These are phyloP conservation scores for Plasmodium knowlesi DNA, from an alignment of 169 alveolate genomes.

Conservation along the genomic window DNA sequence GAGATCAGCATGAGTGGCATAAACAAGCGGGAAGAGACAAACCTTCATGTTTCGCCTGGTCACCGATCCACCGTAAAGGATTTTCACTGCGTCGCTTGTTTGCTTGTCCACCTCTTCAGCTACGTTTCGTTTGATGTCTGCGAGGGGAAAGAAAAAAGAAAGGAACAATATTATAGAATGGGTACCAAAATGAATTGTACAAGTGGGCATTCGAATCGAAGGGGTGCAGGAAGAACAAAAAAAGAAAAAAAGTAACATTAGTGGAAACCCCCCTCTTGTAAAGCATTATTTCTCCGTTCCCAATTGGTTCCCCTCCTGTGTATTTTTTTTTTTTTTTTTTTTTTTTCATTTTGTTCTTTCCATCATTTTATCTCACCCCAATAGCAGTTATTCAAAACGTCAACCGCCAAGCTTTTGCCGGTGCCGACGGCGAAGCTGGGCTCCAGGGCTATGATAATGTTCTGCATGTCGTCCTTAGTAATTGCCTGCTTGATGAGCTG, in stretches of 20 bases:
- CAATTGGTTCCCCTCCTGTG: background rate
- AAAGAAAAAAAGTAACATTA: too few relatives aligned
- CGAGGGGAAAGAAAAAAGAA: background rate
- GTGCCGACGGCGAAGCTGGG: conserved; percentile 68
- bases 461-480: conserved; percentile 41
- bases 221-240: background rate
- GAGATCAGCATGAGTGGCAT: background rate
- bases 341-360: background rate
- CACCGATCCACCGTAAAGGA: conserved; percentile 58
- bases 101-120: conserved; percentile 30
- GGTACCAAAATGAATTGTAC: background rate
- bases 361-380: conserved; percentile 12
- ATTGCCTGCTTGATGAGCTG: conserved; percentile 46
- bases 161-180: background rate
- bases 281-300: background rate
- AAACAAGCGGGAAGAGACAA: background rate
- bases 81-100: conserved; percentile 28
- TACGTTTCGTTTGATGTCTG: conserved; percentile 25
- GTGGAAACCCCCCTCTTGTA: background rate
- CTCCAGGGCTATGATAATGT: conserved; percentile 59
- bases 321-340: background rate
- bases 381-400: conserved; percentile 17
- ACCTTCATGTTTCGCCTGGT: conserved; percentile 38
- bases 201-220: background rate
- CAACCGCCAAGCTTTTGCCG: conserved; percentile 17